Conservation (phyloP, 495 filamentous ascomycete genomes). For the Trichoderma orchidacearum region DNA sequence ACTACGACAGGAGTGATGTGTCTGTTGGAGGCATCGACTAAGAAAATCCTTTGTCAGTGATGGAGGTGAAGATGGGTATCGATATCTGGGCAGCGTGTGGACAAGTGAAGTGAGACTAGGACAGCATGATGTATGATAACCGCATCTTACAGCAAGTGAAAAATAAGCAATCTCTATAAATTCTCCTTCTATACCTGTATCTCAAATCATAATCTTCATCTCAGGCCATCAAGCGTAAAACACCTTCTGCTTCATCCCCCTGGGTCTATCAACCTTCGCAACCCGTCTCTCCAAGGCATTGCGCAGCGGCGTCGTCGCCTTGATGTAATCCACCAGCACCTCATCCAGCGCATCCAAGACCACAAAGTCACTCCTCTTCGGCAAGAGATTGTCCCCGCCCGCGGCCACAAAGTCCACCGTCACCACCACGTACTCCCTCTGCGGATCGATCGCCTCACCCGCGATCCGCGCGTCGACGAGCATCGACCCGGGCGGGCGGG, state of each 20-base stretch:
- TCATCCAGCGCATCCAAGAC: conserved; percentile 37
- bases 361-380: conserved; percentile 17
- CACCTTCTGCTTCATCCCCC: neutral
- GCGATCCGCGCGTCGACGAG: conserved; percentile 30
- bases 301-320: conserved; percentile 27
- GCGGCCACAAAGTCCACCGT: conserved; percentile 41
- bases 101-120: too few relatives aligned
- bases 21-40: too few relatives aligned
- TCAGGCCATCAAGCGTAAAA: neutral
- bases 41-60: too few relatives aligned
- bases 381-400: conserved; percentile 42
- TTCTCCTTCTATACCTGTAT: too few relatives aligned
- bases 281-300: conserved; percentile 30
- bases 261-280: neutral
- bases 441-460: conserved; percentile 19
- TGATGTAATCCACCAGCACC: conserved; percentile 33
- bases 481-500: conserved; percentile 13
- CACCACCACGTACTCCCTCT: conserved; percentile 30
- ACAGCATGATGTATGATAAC: too few relatives aligned
- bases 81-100: too few relatives aligned
- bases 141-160: neutral
- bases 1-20: too few relatives aligned
- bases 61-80: too few relatives aligned
- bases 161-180: neutral
- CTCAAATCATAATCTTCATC: too few relatives aligned